Conservation (phyloP, 768 basidiomycete species). For the Russula brevipes region DNA sequence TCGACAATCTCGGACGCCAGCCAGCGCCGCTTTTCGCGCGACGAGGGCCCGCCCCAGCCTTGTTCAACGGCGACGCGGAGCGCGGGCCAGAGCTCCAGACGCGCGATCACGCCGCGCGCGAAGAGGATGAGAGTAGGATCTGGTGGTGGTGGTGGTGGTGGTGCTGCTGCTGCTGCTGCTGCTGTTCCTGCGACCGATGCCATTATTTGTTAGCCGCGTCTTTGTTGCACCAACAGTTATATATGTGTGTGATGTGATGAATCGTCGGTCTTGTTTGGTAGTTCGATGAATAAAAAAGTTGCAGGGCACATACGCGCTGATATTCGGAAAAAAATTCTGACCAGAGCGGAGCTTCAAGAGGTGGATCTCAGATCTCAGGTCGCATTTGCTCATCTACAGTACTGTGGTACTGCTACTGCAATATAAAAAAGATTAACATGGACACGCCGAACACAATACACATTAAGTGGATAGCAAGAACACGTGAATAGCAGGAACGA, state of each 20-base stretch:
- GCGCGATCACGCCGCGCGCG: conserved; percentile 79
- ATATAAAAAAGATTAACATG: neutral
- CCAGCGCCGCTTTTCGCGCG: conserved; percentile 72
- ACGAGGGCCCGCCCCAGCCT: conserved; percentile 79
- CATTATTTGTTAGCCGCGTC: neutral
- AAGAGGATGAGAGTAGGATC: conserved; percentile 59
- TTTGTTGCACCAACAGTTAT: neutral
- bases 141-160: conserved; percentile 30
- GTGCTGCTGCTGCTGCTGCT: conserved; percentile 18
- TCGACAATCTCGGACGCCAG: conserved; percentile 77
- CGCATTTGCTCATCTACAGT: neutral
- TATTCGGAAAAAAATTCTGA: too few relatives aligned
- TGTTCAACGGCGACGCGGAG: conserved; percentile 82
- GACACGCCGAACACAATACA: conserved; percentile 12
- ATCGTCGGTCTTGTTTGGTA: neutral
- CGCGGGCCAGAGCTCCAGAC: conserved; percentile 79
- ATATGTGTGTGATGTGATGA: neutral
- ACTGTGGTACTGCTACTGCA: neutral
- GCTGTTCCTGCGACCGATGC: neutral
- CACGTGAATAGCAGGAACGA: neutral
- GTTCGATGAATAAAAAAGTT: neutral
- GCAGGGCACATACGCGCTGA: too few relatives aligned
- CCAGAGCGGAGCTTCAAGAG: neutral
- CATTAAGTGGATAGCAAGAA: conserved; percentile 15
- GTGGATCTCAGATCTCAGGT: neutral